A percentile compares a stretch with the other conserved stretches of the same genome.
phyloP scores from a whole-genome alignment of 192 early-diverging fungal genomes.

The Diversispora eburnea region DNA sequence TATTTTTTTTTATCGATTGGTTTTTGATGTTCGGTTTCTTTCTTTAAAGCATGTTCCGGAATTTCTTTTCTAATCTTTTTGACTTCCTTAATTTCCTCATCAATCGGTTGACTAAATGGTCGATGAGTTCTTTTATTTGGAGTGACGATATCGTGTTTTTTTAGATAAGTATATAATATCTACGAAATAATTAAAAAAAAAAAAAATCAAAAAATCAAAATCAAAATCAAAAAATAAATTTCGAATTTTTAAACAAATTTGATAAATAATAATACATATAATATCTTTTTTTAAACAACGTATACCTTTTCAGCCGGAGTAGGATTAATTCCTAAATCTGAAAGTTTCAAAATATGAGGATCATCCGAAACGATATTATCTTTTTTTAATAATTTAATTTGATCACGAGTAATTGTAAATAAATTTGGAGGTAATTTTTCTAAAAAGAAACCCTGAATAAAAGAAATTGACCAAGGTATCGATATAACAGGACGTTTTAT shows the following conservation, averaged over 20 bases:
- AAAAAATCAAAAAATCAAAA: neutral
- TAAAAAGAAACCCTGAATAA: conserved; percentile 32
- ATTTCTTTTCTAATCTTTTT: neutral
- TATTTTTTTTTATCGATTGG: no score
- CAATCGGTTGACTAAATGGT: neutral
- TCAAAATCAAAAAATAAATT: no score
- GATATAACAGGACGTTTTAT: conserved; percentile 33
- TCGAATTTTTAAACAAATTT: no score
- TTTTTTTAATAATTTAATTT: conserved; percentile 29
- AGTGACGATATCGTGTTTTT: neutral
- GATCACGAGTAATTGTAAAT: conserved; percentile 36
- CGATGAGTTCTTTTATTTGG: conserved; percentile 6
- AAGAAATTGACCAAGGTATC: conserved; percentile 30
- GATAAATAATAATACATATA: no score
- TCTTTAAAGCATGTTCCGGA: neutral
- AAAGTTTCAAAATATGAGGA: conserved; percentile 11
- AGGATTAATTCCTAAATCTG: conserved; percentile 31
- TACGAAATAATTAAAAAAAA: neutral
- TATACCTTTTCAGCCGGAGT: conserved; percentile 32
- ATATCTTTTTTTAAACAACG: no score
- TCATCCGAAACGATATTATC: conserved; percentile 31
- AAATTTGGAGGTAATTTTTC: conserved; percentile 36
- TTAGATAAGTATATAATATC: neutral
- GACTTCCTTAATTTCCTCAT: neutral
- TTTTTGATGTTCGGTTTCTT: neutral